These are phyloP conservation scores for Carpinus fangiana DNA, from an alignment of 306 rosid genomes.

Conservation along the genomic window DNA sequence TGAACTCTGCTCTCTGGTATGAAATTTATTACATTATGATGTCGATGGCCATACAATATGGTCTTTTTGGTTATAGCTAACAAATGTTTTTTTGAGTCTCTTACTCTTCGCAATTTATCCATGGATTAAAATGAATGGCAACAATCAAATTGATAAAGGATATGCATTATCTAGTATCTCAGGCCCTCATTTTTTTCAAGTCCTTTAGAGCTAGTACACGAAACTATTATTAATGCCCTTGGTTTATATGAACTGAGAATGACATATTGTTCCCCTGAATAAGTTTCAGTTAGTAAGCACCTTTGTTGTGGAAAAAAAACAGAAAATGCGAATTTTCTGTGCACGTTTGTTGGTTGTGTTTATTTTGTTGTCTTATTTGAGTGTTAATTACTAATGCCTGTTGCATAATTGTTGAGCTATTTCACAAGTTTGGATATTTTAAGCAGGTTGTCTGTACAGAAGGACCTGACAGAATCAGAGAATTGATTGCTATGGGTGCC, in stretches of 20 bases:
- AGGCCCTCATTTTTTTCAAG: neutral
- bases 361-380: neutral
- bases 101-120: neutral
- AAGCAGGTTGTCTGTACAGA: slow-evolving; percentile 95
- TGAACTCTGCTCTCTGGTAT: slow-evolving; percentile 14
- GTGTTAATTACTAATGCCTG: neutral
- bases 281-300: neutral
- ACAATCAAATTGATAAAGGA: neutral
- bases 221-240: neutral
- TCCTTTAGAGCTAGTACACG: neutral
- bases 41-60: neutral
- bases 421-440: slow-evolving; percentile 29
- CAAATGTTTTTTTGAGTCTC: slow-evolving; percentile 8
- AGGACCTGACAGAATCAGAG: slow-evolving; percentile 92
- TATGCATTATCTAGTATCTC: neutral
- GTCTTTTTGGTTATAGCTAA: slow-evolving; percentile 5
- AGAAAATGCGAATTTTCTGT: neutral
- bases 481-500: slow-evolving; percentile 88
- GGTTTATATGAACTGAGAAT: neutral
- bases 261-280: neutral
- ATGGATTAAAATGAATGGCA: neutral
- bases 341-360: neutral
- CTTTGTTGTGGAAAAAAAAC: neutral
- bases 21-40: neutral
- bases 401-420: neutral